A percentile compares a stretch with the other conserved stretches of the same genome.
Conservation (phyloP, 805 yeast species). For the Candida stauntonica region DNA sequence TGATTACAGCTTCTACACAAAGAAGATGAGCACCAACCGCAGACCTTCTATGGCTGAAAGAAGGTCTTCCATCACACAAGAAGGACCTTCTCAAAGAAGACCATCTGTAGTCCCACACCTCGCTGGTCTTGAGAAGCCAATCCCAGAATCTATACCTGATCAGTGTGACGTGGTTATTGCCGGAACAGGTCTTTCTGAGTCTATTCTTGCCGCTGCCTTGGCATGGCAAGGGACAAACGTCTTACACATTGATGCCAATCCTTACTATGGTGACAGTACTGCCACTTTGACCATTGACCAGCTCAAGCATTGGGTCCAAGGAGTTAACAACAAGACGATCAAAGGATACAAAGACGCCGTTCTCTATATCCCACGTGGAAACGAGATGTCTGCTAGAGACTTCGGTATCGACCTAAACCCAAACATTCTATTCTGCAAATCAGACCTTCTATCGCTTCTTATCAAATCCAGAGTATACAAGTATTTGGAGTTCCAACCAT, state of each 20-base stretch:
- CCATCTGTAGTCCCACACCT: constrained; percentile 55
- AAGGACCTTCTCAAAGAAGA: constrained; percentile 19
- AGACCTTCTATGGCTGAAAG: constrained; percentile 68
- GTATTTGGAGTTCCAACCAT: constrained; percentile 87
- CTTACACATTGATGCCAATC: constrained; percentile 79
- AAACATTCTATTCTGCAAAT: constrained; percentile 79
- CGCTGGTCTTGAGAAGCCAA: constrained; percentile 75
- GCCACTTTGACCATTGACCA: constrained; percentile 88
- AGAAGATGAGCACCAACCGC: constrained; percentile 33
- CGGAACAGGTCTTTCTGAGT: constrained; percentile 90
- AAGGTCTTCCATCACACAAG: constrained; percentile 45
- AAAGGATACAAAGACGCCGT: constrained; percentile 62
- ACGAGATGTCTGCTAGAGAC: constrained; percentile 49
- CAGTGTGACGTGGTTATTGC: constrained; percentile 83
- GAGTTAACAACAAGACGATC: constrained; percentile 45
- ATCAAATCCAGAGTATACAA: constrained; percentile 84
- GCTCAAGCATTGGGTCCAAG: constrained; percentile 73
- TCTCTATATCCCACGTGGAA: constrained; percentile 68
- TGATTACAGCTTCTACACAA: too few relatives aligned
- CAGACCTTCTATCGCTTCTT: constrained; percentile 77
- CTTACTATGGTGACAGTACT: constrained; percentile 83
- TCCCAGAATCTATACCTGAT: constrained; percentile 55
- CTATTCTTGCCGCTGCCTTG: constrained; percentile 86
- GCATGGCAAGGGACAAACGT: constrained; percentile 99
- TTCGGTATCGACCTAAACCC: constrained; percentile 89